Base-by-base conservation (phyloP, 2,329 filamentous ascomycete genomes). In the Colletotrichum falcatum region DNA sequence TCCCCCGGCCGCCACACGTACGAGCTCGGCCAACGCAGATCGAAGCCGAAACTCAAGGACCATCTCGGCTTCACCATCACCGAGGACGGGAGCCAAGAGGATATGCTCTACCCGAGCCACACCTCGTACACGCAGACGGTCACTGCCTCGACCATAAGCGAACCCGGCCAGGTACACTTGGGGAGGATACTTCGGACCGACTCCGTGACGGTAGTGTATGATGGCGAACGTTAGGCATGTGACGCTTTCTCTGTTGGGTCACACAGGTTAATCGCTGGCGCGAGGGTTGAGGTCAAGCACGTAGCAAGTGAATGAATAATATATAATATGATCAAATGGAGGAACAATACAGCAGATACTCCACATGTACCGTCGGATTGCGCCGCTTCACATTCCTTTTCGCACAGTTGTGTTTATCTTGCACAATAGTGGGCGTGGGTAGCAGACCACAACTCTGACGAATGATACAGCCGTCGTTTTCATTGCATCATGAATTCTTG, bases 61-160 rank as follows among this genome's bases (percentile, higher is more conserved):
- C 65, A 68, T 1, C 64, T 74, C 1, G 72, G 71, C 1, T 56
- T 74, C 26, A 74, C 72, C 28, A 72, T 74, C 18, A 35, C 73
- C 16, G 68, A 71, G 28, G 61, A 63, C 48, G 68, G 67, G 18
- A 74, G 72, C 61, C 64, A 74, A 49, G 72, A 74, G 37, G 56
- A 66, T 30, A 74, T 74, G 0, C 46, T 73, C 20, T 33, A 37
- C 1, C 23, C 35, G 12, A 30, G 26, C 23, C 46, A 42, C 7
- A 11, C 44, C 39, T 30, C 51, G 11, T 49, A n/a, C 30, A 26
- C 20, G 8, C 39, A 33, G 44, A 26, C 42, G 8, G 14, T 46
- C 23, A 35, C 26, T 28, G 44, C 44, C 26, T 28, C 9, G 39
- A 58, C n/a, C 9, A n/a, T n/a, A n/a, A n/a, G 23, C 35, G 23